Base-by-base conservation (phyloP, 164 flowering plant species). In the Nymphaea thermarum region DNA sequence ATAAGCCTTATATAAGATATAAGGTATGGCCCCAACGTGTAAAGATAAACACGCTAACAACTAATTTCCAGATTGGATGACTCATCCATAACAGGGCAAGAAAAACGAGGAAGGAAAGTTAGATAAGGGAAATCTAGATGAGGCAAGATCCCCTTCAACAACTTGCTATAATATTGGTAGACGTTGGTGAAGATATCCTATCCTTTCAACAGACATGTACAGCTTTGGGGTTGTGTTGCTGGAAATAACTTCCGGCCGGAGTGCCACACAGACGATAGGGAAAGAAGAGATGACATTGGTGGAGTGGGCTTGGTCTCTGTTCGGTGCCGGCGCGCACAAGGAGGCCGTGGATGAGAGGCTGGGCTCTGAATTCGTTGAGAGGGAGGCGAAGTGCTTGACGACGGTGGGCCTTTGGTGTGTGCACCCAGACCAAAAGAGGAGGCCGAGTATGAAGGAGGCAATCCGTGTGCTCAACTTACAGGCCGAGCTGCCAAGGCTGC, bases 161-260 rank as follows among this genome's bases (percentile, higher is more conserved):
- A n/a, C n/a, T n/a, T n/a, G n/a, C n/a, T n/a, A n/a, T n/a, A n/a
- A n/a, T n/a, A n/a, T n/a, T n/a, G n/a, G n/a, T n/a, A n/a, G n/a
- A n/a, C n/a, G n/a, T n/a, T n/a, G n/a, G n/a, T n/a, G n/a, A n/a
- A n/a, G n/a, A n/a, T n/a, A n/a, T n/a, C n/a, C n/a, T n/a, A n/a
- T n/a, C n/a, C n/a, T n/a, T n/a, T n/a, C n/a, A n/a, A n/a, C n/a
- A n/a, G 95, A 91, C 66, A 87, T 86, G 14, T 86, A 73, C 47
- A 86, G 90, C 51, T 86, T 82, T n/a, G 90, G 90, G 0, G 75
- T 81, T 1, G 87, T 86, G 0, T 78, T 77, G 0, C 67, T 86
- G 14, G 87, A 86, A 65, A 84, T 85, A 3, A 75, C 76, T 0
- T 77, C 85, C 44, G 87, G 90, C 25, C 80, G 84, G 69, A 76